Evolutionary conservation across 2,329 filamentous ascomycete genomes (phyloP).

Genomic region (Elsinoe perseae): DNA sequence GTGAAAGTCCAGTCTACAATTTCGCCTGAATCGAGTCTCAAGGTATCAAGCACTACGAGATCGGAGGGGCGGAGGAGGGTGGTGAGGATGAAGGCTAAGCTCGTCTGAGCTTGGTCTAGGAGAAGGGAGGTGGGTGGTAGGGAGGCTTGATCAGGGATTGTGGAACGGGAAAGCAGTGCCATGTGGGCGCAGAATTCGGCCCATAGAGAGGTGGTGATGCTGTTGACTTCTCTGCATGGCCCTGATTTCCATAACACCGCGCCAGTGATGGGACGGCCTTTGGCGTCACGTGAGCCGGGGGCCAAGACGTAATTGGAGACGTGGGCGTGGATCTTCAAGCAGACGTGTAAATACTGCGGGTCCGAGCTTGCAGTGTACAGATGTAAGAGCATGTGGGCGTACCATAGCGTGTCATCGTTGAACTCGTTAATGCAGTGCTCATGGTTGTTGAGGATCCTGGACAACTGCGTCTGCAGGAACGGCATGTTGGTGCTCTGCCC

Average conservation of each 20-base stretch:
- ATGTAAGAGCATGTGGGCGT: slow-evolving; percentile 23
- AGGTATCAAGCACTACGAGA: slow-evolving; percentile 24
- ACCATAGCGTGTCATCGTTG: slow-evolving; percentile 27
- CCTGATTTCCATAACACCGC: slow-evolving; percentile 18
- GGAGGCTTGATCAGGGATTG: neutral
- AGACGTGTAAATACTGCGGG: slow-evolving; percentile 22
- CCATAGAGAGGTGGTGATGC: slow-evolving; percentile 19
- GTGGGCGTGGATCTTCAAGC: slow-evolving; percentile 22
- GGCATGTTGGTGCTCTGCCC: slow-evolving; percentile 19
- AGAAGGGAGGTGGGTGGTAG: neutral
- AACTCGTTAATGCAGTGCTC: slow-evolving; percentile 25
- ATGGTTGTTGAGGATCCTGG: slow-evolving; percentile 20
- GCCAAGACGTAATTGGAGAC: slow-evolving; percentile 19
- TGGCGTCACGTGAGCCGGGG: slow-evolving; percentile 19
- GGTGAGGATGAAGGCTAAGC: slow-evolving; percentile 16
- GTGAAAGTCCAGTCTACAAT: slow-evolving; percentile 26
- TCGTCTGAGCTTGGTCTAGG: neutral
- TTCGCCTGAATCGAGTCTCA: slow-evolving; percentile 22
- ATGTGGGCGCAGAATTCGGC: slow-evolving; percentile 24
- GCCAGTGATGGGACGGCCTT: slow-evolving; percentile 24
- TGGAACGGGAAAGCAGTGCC: slow-evolving; percentile 17
- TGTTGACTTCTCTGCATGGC: slow-evolving; percentile 17
- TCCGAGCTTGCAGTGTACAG: slow-evolving; percentile 22
- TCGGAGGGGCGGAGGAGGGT: slow-evolving; percentile 24
- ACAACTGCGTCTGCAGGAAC: slow-evolving; percentile 17